These are phyloP conservation scores for Rhizophora apiculata DNA, from an alignment of 345 rosid genomes.

Conservation along the genomic window DNA sequence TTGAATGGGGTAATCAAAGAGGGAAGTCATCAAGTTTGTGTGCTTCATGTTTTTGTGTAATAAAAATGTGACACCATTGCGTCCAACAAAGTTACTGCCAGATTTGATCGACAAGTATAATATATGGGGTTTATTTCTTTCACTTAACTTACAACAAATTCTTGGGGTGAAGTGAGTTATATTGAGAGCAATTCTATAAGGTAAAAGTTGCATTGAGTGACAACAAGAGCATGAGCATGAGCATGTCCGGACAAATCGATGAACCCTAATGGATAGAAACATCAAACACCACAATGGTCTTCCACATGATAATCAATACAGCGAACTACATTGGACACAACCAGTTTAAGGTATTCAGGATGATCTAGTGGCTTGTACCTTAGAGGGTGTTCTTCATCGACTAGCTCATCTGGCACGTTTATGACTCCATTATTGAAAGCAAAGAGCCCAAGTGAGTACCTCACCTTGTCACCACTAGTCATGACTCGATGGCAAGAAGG, in stretches of 20 bases:
- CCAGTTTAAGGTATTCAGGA: constrained; percentile 2
- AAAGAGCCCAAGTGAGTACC: constrained; percentile 15
- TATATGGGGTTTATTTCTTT: no score
- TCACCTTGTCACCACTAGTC: constrained; percentile 4
- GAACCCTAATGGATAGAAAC: neutral
- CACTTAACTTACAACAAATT: no score
- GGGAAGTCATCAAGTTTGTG: no score
- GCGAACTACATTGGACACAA: neutral
- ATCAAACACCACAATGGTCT: constrained; percentile 13
- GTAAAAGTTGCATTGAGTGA: no score
- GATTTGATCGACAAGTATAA: no score
- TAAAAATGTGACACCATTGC: no score
- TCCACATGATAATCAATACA: neutral
- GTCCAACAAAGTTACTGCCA: no score
- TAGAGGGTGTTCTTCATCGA: constrained; percentile 16
- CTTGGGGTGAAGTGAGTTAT: no score
- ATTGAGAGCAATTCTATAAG: no score
- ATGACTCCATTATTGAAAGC: constrained; percentile 9
- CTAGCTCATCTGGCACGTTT: constrained; percentile 7
- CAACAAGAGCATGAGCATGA: no score
- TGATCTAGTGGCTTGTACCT: constrained; percentile 13
- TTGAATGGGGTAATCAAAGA: neutral
- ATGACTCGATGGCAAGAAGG: constrained; percentile 2
- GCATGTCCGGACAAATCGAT: no score
- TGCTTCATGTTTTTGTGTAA: no score